A percentile compares a stretch with the other conserved stretches of the same genome.
phyloP scores from a whole-genome alignment of 306 rosid genomes.

The Potentilla sterilis region DNA sequence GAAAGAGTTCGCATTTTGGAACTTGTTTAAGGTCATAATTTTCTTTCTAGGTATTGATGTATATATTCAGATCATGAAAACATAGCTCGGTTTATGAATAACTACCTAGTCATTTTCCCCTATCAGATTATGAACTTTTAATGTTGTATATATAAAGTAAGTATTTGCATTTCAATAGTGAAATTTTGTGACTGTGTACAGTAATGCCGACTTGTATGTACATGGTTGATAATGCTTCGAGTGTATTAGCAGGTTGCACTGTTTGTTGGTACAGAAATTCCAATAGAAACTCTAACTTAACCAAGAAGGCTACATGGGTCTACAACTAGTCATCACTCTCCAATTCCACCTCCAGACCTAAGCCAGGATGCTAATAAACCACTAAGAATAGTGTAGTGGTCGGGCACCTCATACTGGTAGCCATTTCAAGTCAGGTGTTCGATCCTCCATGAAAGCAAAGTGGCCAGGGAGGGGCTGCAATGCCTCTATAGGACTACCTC shows the following conservation, averaged over 20 bases:
- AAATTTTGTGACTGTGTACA: background rate
- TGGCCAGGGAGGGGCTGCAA: too few species aligned
- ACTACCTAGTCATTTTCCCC: background rate
- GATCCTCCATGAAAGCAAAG: too few species aligned
- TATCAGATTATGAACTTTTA: background rate
- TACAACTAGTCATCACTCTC: too few species aligned
- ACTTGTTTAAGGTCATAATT: constrained; percentile 9
- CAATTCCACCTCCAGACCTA: too few species aligned
- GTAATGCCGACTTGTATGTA: background rate
- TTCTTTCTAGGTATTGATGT: background rate
- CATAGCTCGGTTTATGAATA: background rate
- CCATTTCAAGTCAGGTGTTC: too few species aligned
- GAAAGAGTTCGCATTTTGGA: constrained; percentile 4
- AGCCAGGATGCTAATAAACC: too few species aligned
- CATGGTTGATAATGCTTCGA: background rate
- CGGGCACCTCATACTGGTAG: too few species aligned
- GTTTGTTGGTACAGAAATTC: too few species aligned
- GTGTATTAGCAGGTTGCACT: background rate
- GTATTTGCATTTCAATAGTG: background rate
- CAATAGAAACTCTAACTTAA: too few species aligned
- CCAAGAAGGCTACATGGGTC: too few species aligned
- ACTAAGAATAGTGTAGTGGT: too few species aligned
- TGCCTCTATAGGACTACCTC: too few species aligned
- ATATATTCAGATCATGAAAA: background rate
- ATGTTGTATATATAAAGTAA: background rate